These are phyloP conservation scores for Dryadomyces quercivorus DNA, from an alignment of 2,329 filamentous ascomycete genomes.

Conservation along the genomic window DNA sequence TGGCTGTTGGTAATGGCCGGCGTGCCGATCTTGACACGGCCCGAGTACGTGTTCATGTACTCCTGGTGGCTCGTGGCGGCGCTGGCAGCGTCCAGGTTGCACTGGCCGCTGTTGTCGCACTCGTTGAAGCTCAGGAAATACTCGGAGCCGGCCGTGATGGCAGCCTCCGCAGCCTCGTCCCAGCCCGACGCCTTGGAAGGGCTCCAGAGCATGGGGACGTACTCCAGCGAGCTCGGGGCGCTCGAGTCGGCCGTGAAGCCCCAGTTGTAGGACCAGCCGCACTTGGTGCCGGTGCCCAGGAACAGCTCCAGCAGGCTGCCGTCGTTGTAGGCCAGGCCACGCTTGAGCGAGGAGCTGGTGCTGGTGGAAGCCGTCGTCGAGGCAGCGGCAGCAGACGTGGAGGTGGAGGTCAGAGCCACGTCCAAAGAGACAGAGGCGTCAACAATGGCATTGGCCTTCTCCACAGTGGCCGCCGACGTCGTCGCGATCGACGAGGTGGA, in stretches of 20 bases:
- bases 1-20: constrained; percentile 52
- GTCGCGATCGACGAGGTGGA: constrained; percentile 3
- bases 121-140: constrained; percentile 61
- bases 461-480: constrained; percentile 7
- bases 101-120: constrained; percentile 49
- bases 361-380: constrained; percentile 13
- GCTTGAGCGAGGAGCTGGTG: constrained; percentile 30
- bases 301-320: constrained; percentile 40
- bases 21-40: constrained; percentile 40
- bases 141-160: constrained; percentile 40
- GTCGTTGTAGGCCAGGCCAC: constrained; percentile 58
- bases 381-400: constrained; percentile 1
- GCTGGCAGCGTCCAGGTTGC: constrained; percentile 38
- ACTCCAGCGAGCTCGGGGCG: constrained; percentile 35
- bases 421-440: neutral
- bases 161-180: constrained; percentile 33
- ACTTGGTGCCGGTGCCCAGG: constrained; percentile 24
- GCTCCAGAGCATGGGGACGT: constrained; percentile 58
- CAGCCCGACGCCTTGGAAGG: constrained; percentile 35
- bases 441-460: neutral
- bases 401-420: constrained; percentile 2
- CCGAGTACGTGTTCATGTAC: constrained; percentile 43
- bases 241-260: constrained; percentile 28
- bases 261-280: constrained; percentile 62
- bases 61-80: constrained; percentile 42